Base-by-base conservation (phyloP, 345 rosid genomes). In the Fremontodendron californicum region DNA sequence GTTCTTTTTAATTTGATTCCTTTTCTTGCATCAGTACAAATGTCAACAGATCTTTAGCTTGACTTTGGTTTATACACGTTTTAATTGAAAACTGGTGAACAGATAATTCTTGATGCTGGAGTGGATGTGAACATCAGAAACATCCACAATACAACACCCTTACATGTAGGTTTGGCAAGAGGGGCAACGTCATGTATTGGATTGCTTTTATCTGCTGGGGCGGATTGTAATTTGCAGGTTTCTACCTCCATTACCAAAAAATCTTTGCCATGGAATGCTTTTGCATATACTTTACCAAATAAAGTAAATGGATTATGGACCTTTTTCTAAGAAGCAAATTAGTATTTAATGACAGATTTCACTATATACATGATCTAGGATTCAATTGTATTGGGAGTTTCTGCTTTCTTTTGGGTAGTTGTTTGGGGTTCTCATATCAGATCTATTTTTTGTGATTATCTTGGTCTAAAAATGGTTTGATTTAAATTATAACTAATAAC, bases 101-200 rank as follows among this genome's bases (percentile, higher is more conserved):
- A 95, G 99, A 91, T 92, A 78, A 92, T 95, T 83, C 97, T 95
- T 51, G 92, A 89, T 82, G 93, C 94, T 86, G 99, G 97, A 84
- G 99, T 95, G 80, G 93, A 89, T 85, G 98, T 90, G 62, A 90
- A 96, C 83, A 87, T 92, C 75, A 89, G 89, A 70, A 93, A 93
- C 81, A 85, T 88, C 80, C 97, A 90, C 75, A 91, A 91, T 82
- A 89, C 95, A 45, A 93, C 89, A 79, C 98, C 98, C 73, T 93
- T 96, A 80, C 99, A 96, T 81, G 88, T 93, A 75, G 99, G 98
- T 37, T 82, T 96, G 87, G 94, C 94, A 46, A 89, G 97, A 82
- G 99, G 98, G 66, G 97, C 98, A 65, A 91, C 88, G 23, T 82
- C 92, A 23, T 96, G 99, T 84, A 96, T 96, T 61, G 90, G 94